A percentile compares a stretch with the other conserved stretches of the same genome.
These are phyloP conservation scores for Neopestalotiopsis clavispora DNA, from an alignment of 2,329 filamentous ascomycete species.

Conservation along the genomic window DNA sequence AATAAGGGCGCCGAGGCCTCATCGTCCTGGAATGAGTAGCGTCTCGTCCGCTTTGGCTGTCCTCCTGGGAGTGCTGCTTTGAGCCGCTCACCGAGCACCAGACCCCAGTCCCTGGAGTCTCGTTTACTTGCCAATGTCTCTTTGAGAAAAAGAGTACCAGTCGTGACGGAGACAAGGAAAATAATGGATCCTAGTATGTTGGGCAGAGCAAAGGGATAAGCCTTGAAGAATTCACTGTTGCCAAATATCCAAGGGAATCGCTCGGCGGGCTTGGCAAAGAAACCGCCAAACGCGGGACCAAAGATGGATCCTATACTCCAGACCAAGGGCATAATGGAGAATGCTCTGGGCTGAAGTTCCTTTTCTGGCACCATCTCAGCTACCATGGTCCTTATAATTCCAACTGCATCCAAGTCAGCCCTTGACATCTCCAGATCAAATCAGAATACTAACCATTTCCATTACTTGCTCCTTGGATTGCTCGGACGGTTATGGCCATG, in stretches of 20 bases:
- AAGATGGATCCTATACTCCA: constrained; percentile 90
- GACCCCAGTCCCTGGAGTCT: constrained; percentile 73
- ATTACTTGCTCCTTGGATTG: constrained; percentile 81
- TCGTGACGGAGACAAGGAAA: constrained; percentile 77
- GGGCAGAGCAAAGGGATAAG: constrained; percentile 82
- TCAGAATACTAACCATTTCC: constrained; percentile 68
- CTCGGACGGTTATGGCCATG: constrained; percentile 80
- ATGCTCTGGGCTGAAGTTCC: constrained; percentile 85
- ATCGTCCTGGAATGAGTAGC: constrained; percentile 57
- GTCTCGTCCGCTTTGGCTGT: constrained; percentile 38
- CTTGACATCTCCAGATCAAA: too few species aligned
- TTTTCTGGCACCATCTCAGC: constrained; percentile 90
- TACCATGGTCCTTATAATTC: constrained; percentile 89
- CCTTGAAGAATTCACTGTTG: constrained; percentile 68
- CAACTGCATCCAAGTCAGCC: constrained; percentile 56
- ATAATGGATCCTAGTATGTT: constrained; percentile 79
- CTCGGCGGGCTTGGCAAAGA: constrained; percentile 79
- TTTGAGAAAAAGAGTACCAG: constrained; percentile 79
- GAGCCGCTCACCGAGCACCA: constrained; percentile 73
- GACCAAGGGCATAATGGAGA: constrained; percentile 89
- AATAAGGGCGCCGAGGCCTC: constrained; percentile 63
- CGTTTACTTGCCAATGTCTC: constrained; percentile 82
- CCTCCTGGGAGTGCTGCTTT: constrained; percentile 40
- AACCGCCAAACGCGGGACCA: constrained; percentile 85
- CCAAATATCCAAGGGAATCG: constrained; percentile 77